These are phyloP conservation scores for Starmerella kuoi DNA, from an alignment of 805 yeast genomes.

Conservation along the genomic window DNA sequence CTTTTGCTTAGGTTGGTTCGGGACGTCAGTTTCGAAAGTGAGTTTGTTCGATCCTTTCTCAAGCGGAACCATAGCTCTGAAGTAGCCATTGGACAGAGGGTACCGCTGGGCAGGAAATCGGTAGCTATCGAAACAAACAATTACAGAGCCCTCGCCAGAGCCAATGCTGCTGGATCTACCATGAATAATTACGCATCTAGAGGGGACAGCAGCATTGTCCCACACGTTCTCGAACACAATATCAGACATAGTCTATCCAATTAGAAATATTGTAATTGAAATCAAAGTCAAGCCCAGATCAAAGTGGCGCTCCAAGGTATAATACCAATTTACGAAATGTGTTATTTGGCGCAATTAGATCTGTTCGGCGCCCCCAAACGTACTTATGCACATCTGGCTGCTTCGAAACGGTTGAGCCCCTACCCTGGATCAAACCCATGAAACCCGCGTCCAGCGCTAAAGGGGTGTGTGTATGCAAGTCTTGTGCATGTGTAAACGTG, in stretches of 20 bases:
- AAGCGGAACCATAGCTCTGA: conserved; percentile 64
- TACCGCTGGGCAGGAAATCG: conserved; percentile 56
- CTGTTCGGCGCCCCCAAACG: no score
- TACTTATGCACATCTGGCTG: no score
- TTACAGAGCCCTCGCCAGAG: conserved; percentile 32
- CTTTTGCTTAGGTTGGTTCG: conserved; percentile 6
- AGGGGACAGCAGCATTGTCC: conserved; percentile 24
- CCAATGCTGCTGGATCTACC: conserved; percentile 27
- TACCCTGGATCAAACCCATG: no score
- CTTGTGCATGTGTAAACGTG: no score
- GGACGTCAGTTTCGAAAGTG: conserved; percentile 32
- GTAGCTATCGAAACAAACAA: conserved; percentile 33
- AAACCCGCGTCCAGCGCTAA: no score
- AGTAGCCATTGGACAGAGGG: conserved; percentile 57
- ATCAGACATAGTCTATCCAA: conserved; percentile 15
- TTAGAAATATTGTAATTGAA: no score
- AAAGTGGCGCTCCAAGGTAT: background rate
- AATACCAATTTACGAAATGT: no score
- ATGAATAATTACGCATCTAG: conserved; percentile 29
- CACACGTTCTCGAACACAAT: conserved; percentile 25
- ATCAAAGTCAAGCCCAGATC: background rate
- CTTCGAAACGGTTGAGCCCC: no score
- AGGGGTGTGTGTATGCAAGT: no score
- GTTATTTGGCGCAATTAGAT: no score
- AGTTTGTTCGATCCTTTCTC: conserved; percentile 57